phyloP scores from a whole-genome alignment of 306 rosid species.

The Rubus idaeus region DNA sequence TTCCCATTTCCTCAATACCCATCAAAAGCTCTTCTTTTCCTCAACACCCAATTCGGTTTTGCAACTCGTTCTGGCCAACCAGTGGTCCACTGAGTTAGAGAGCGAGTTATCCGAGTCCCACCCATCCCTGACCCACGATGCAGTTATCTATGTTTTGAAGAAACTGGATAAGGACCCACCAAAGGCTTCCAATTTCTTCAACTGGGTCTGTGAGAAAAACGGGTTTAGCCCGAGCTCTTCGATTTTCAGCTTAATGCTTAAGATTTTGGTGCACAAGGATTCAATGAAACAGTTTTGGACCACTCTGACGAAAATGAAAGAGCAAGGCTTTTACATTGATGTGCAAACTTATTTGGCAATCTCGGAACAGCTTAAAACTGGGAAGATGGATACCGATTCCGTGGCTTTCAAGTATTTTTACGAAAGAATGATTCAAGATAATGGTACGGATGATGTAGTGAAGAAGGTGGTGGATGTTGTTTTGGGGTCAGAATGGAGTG shows the following conservation, averaged over 20 bases:
- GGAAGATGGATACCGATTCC: conserved; percentile 51
- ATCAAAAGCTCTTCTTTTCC: conserved; percentile 47
- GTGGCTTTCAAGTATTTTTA: conserved; percentile 50
- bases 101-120: conserved; percentile 41
- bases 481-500: conserved; percentile 57
- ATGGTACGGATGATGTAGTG: conserved; percentile 50
- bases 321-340: conserved; percentile 64
- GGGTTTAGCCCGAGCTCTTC: conserved; percentile 63
- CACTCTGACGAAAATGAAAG: conserved; percentile 53
- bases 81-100: conserved; percentile 72
- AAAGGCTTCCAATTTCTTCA: conserved; percentile 68
- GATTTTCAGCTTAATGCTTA: conserved; percentile 59
- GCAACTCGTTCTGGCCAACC: conserved; percentile 49
- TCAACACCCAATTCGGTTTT: conserved; percentile 59
- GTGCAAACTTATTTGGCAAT: conserved; percentile 50
- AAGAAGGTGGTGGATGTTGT: conserved; percentile 54
- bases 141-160: conserved; percentile 62
- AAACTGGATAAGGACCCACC: conserved; percentile 54
- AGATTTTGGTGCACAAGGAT: conserved; percentile 44
- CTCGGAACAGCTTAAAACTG: conserved; percentile 33
- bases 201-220: conserved; percentile 57
- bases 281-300: conserved; percentile 72
- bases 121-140: conserved; percentile 58
- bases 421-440: conserved; percentile 53
- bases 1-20: conserved; percentile 28